Evolutionary conservation across 345 rosid genomes (phyloP).

Genomic region (Aurinia saxatilis): DNA sequence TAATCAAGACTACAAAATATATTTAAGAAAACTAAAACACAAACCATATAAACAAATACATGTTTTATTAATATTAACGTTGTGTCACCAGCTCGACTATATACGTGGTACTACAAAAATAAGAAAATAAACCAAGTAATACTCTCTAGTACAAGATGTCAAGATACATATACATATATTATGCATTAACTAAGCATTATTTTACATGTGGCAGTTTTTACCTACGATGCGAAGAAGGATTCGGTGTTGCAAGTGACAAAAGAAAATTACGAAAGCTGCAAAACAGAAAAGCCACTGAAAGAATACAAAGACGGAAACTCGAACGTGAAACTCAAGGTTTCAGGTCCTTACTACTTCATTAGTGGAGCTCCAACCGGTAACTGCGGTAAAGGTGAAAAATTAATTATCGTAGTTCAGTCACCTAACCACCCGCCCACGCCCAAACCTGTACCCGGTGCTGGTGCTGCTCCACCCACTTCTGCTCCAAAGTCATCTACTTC

Average conservation of each 20-base stretch:
- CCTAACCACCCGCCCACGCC: constrained; percentile 3
- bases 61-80: too few species aligned
- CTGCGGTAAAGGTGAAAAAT: constrained; percentile 46
- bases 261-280: constrained; percentile 38
- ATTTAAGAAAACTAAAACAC: too few species aligned
- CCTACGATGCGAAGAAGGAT: constrained; percentile 33
- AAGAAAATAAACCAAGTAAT: too few species aligned
- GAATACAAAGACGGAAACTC: constrained; percentile 29
- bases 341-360: constrained; percentile 51
- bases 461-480: not conserved
- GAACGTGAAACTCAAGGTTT: constrained; percentile 24
- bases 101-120: too few species aligned
- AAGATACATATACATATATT: not conserved
- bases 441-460: not conserved
- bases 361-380: constrained; percentile 40
- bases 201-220: constrained; percentile 31
- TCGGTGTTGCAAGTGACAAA: constrained; percentile 46
- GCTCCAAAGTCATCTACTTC: not conserved
- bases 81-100: too few species aligned
- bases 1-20: too few species aligned
- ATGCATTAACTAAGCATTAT: not conserved
- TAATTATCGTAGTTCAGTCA: constrained; percentile 37
- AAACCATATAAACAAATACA: not conserved
- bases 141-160: too few species aligned
- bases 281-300: constrained; percentile 26